These are phyloP conservation scores for Aspergillus spinulosporus DNA, from an alignment of 2,329 filamentous ascomycete species.

Conservation along the genomic window DNA sequence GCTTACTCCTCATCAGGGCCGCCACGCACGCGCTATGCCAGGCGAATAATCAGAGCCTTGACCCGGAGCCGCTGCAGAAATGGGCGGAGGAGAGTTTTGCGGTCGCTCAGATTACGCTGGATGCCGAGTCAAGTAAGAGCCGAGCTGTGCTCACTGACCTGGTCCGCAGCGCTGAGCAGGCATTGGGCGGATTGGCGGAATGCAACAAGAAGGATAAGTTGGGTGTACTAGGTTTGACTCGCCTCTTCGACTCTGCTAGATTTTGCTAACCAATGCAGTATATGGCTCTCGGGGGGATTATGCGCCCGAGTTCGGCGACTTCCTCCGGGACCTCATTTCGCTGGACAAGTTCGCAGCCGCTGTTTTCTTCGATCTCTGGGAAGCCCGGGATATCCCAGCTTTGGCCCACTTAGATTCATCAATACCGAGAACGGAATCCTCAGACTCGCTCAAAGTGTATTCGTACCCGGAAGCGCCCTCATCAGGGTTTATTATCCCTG, in stretches of 20 bases:
- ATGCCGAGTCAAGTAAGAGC: constrained; percentile 6
- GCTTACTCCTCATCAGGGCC: constrained; percentile 49
- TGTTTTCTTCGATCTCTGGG: constrained; percentile 26
- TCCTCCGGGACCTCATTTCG: constrained; percentile 13
- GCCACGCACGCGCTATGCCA: constrained; percentile 27
- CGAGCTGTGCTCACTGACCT: constrained; percentile 18
- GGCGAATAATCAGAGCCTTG: constrained; percentile 41
- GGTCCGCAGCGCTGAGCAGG: constrained; percentile 19
- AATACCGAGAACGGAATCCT: not conserved
- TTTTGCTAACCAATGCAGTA: constrained; percentile 19
- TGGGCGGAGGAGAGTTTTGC: constrained; percentile 72
- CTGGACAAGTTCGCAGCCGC: constrained; percentile 11
- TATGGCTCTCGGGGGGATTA: constrained; percentile 31
- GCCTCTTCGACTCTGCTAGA: not conserved
- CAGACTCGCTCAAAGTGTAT: constrained; percentile 27
- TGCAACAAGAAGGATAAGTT: constrained; percentile 27
- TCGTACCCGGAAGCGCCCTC: constrained; percentile 50
- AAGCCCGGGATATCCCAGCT: constrained; percentile 6
- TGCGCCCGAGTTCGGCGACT: constrained; percentile 13
- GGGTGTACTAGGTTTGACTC: constrained; percentile 25
- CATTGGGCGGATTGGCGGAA: constrained; percentile 21
- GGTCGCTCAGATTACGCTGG: constrained; percentile 55
- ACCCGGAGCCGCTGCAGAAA: constrained; percentile 61
- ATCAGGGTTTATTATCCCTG: constrained; percentile 52
- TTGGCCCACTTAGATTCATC: constrained; percentile 23